phyloP scores from a whole-genome alignment of 495 filamentous ascomycete genomes.

The Talaromyces stipitatus region DNA sequence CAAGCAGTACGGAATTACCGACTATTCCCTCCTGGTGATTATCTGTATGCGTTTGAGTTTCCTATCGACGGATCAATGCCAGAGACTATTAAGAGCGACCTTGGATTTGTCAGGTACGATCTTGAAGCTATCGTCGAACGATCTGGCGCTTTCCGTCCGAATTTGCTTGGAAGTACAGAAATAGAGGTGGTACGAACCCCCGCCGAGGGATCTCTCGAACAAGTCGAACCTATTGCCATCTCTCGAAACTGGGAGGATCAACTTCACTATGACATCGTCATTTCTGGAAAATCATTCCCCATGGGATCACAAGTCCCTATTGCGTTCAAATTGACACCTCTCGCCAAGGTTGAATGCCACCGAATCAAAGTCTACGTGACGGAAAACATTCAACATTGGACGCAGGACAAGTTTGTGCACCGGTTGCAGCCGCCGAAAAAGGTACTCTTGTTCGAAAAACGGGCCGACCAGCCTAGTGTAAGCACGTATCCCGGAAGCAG shows the following conservation, averaged over 20 bases:
- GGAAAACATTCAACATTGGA: slow-evolving; percentile 92
- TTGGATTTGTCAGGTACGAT: slow-evolving; percentile 84
- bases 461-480: slow-evolving; percentile 68
- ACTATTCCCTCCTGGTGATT: slow-evolving; percentile 81
- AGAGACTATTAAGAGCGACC: slow-evolving; percentile 84
- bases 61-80: slow-evolving; percentile 87
- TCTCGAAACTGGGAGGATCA: slow-evolving; percentile 97
- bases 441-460: slow-evolving; percentile 83
- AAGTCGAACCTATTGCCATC: slow-evolving; percentile 94
- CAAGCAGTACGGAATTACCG: slow-evolving; percentile 84
- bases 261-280: slow-evolving; percentile 96
- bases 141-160: slow-evolving; percentile 86
- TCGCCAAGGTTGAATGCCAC: slow-evolving; percentile 95
- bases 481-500: slow-evolving; percentile 76
- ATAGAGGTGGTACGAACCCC: slow-evolving; percentile 82
- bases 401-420: slow-evolving; percentile 77
- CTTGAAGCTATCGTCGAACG: slow-evolving; percentile 84
- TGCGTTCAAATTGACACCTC: slow-evolving; percentile 91
- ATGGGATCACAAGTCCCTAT: slow-evolving; percentile 90
- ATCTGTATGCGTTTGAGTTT: slow-evolving; percentile 91
- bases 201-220: slow-evolving; percentile 85
- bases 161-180: slow-evolving; percentile 77
- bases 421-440: slow-evolving; percentile 77
- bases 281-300: slow-evolving; percentile 97
- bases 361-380: slow-evolving; percentile 93